Conservation (phyloP, 768 basidiomycete species). For the Gloeostereum incarnatum region DNA sequence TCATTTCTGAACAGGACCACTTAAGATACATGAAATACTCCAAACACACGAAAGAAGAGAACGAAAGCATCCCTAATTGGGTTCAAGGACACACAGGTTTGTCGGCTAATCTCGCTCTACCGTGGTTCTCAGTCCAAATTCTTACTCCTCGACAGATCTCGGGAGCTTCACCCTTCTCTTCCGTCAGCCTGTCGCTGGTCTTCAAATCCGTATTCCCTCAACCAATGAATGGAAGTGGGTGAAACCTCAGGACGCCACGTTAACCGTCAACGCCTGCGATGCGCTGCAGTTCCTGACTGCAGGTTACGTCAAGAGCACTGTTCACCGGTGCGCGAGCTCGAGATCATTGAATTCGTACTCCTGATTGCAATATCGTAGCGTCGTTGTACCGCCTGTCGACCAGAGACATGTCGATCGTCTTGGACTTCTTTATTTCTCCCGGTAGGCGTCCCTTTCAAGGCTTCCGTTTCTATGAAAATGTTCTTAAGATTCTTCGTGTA, state of each 20-base stretch:
- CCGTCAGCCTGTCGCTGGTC: constrained; percentile 43
- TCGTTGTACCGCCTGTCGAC: constrained; percentile 34
- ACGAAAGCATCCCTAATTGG: constrained; percentile 24
- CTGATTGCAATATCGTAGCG: constrained; percentile 9
- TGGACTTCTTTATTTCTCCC: constrained; percentile 37
- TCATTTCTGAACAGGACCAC: constrained; percentile 19
- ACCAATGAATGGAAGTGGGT: constrained; percentile 47
- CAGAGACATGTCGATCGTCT: constrained; percentile 40
- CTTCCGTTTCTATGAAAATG: no score
- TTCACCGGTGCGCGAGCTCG: constrained; percentile 20
- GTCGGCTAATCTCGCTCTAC: neutral
- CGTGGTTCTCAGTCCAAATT: neutral
- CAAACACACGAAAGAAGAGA: constrained; percentile 31
- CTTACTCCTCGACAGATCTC: constrained; percentile 19
- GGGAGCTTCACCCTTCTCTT: constrained; percentile 44
- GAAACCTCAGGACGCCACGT: constrained; percentile 36
- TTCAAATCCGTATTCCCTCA: constrained; percentile 38
- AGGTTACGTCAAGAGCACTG: constrained; percentile 32
- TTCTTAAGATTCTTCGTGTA: neutral
- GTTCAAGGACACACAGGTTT: constrained; percentile 32
- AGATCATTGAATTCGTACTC: neutral
- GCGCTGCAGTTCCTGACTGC: constrained; percentile 35
- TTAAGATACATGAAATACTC: constrained; percentile 49
- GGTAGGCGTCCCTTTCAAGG: no score
- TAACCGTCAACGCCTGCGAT: constrained; percentile 39